Evolutionary conservation across 208 protist genomes (phyloP), one percentile per base, ranked within the genome.

Genomic region (Novymonas esmeraldas): DNA sequence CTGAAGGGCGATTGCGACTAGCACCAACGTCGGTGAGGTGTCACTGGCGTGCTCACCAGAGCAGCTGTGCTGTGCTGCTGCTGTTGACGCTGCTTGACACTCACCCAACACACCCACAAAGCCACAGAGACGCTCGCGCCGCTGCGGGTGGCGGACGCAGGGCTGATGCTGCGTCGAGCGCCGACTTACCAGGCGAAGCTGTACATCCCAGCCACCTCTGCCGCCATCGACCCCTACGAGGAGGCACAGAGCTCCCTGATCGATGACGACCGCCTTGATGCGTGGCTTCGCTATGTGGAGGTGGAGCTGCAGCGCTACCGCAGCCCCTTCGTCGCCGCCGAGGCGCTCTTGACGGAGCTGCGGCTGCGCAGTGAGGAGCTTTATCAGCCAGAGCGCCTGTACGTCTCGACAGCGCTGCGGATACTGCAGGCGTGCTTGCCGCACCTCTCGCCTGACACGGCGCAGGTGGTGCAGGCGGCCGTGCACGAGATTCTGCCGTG

Each of bases 321-420:
- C 36, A 96, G 91, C 49, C 89, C 89, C 14, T 93, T 96, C 56
- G 69, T 96, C 3, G 91, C 91, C 24, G 86, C 91, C 10, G 91
- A 96, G 58, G 79, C 87, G 13, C 64, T 96, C 10, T 64, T 94
- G 56, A 73, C 64, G 26, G 76, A 93, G 55, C 60, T 94, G 73
- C 70, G 84, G 20, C 76, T 78, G 60, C 79, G 77, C 64, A 73
- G 70, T 20, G 45, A 55, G 4, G 42, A 58, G 26, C 26, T 89
- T 26, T 56, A 72, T 39, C 69, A 78, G 29, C 78, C 75, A 6
- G 79, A 91, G 38, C 70, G 81, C 18, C 76, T 96, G 33, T 90
- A 88, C 48, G 55, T 94, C n/a, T 80, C 78, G 36, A 87, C 87
- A 10, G 81, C 82, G 14, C 73, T 96, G 11, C 75, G 81, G 6